A percentile compares a stretch with the other conserved stretches of the same genome.
phyloP scores from a whole-genome alignment of 2,329 filamentous ascomycete species.

The Coniochaeta prunicola region DNA sequence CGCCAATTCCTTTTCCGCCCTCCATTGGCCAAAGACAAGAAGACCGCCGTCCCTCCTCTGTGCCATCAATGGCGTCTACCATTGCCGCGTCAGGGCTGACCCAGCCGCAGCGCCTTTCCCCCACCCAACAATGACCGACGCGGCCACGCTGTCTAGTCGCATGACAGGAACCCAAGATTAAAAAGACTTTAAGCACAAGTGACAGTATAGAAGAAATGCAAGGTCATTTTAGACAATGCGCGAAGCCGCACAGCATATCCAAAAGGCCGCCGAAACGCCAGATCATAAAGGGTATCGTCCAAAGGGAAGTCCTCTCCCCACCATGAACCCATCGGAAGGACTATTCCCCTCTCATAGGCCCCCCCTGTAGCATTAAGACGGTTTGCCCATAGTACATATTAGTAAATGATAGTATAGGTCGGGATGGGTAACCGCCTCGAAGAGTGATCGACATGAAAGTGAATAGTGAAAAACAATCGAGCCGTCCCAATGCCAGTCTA shows the following conservation, averaged over 20 bases:
- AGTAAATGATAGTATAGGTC: slow-evolving; percentile 1
- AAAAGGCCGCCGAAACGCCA: background rate
- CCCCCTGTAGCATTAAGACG: background rate
- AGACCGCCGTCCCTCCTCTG: background rate
- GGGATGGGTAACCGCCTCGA: background rate
- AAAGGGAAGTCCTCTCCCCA: background rate
- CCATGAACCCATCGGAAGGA: background rate
- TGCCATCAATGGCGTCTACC: background rate
- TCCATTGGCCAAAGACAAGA: background rate
- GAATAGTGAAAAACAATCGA: background rate
- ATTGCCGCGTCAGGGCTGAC: background rate
- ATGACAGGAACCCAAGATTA: background rate
- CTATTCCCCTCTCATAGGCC: background rate
- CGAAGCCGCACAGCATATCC: background rate
- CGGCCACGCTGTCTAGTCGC: background rate
- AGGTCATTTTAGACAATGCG: background rate
- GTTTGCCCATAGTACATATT: slow-evolving; percentile 1
- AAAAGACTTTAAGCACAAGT: background rate
- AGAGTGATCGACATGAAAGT: background rate
- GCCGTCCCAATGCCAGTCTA: background rate
- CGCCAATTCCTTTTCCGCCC: background rate
- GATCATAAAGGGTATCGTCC: slow-evolving; percentile 1
- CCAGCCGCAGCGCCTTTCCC: background rate
- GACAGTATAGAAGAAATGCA: slow-evolving; percentile 1
- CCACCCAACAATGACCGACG: background rate